Base-by-base conservation (phyloP, 257 asterid species). In the Primulina eburnea region DNA sequence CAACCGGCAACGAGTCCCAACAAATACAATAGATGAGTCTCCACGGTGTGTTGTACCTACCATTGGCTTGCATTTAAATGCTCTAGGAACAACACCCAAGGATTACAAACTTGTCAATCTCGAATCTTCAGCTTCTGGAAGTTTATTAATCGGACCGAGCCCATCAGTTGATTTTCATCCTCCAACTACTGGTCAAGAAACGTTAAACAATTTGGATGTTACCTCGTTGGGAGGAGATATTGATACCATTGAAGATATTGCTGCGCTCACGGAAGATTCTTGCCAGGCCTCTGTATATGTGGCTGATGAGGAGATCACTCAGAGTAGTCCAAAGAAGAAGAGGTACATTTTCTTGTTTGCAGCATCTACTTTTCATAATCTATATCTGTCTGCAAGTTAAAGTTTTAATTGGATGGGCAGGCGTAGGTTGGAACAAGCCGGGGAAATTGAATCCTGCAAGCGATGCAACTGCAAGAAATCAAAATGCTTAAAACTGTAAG, bases 381-480 rank as follows among this genome's bases (percentile, higher is more conserved):
- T 30, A 9, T 53, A 7, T 20, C 61, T 56, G 6, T 67, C 61
- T 35, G 53, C 53, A n/a, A 62, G 74, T 79, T 55, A 76, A 68
- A 17, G 8, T 21, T 74, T 73, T 72, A 75, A 64, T 63, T 68
- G 60, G 29, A 59, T 67, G 75, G 18, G 38, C 85, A 93, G 99
- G 81, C 88, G 90, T 60, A 85, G 75, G 77, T 61, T 73, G 61
- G 97, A 93, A 37, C 78, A 74, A 71, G 67, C 70, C 18, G 88
- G 77, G 52, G 99, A 93, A 52, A 84, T 84, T 8, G 96, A 78
- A 59, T 37, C 89, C 3, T 93, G 99, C 68, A 93, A 93, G 82
- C 84, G 99, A 64, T 93, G 99, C 66, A 93, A 90, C 82, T 93
- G 99, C 85, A 93, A 91, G 88, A 91, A 90, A 76, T 89, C 97